Conservation (phyloP, 2,329 filamentous ascomycete species). For the Aspergillus piperis region DNA sequence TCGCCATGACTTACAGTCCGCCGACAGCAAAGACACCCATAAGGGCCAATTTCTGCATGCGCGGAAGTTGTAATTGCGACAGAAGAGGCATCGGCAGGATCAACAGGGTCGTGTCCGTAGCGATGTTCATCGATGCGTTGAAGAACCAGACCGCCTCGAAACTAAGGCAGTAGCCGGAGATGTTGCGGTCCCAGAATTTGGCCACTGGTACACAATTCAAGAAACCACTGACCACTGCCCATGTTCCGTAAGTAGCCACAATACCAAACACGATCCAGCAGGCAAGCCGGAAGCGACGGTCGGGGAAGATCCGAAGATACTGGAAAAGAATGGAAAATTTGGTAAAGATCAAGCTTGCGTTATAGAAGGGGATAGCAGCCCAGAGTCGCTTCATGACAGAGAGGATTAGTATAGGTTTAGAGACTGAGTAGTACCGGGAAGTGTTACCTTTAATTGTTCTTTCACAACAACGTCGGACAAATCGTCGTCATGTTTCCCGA, state of each 20-base stretch:
- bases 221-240: slow-evolving; percentile 41
- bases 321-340: slow-evolving; percentile 51
- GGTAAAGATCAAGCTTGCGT: slow-evolving; percentile 37
- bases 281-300: slow-evolving; percentile 30
- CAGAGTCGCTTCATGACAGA: slow-evolving; percentile 26
- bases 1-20: slow-evolving; percentile 32
- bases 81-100: slow-evolving; percentile 47
- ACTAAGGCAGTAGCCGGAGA: slow-evolving; percentile 40
- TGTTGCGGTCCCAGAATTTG: slow-evolving; percentile 43
- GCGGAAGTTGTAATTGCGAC: slow-evolving; percentile 42
- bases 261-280: slow-evolving; percentile 39
- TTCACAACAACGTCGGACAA: slow-evolving; percentile 21
- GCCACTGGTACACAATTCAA: slow-evolving; percentile 45
- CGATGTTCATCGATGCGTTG: slow-evolving; percentile 46
- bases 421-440: background rate
- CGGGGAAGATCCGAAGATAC: slow-evolving; percentile 49
- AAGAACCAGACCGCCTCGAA: slow-evolving; percentile 46
- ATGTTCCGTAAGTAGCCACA: slow-evolving; percentile 32
- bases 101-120: slow-evolving; percentile 45
- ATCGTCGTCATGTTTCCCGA: slow-evolving; percentile 27
- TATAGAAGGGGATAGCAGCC: slow-evolving; percentile 37
- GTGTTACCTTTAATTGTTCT: slow-evolving; percentile 30
- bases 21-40: slow-evolving; percentile 47
- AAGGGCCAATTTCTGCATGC: slow-evolving; percentile 43
- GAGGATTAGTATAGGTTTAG: background rate